phyloP scores from a whole-genome alignment of 192 early-diverging fungal species.

The Coemansia sp. region DNA sequence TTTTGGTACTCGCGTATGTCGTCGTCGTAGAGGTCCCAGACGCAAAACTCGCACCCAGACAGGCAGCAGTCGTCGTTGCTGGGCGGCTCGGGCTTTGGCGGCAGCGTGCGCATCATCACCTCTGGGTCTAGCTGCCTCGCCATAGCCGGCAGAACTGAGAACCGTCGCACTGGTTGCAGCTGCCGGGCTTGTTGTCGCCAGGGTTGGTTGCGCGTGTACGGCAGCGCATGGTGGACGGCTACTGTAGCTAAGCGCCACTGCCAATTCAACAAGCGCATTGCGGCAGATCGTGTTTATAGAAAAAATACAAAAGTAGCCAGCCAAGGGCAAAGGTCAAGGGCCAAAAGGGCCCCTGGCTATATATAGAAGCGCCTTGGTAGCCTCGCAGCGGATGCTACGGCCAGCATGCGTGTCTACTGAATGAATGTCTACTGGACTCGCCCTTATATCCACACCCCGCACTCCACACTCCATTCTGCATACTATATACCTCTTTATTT shows the following conservation, averaged over 20 bases:
- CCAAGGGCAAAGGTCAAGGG: too few species aligned
- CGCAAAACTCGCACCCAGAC: constrained; percentile 55
- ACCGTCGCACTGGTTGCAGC: background rate
- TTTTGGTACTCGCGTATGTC: constrained; percentile 54
- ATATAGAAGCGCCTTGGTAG: too few species aligned
- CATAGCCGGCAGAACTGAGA: background rate
- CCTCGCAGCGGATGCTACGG: too few species aligned
- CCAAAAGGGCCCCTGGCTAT: too few species aligned
- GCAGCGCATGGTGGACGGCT: background rate
- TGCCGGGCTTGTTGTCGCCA: constrained; percentile 1
- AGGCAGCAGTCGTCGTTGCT: constrained; percentile 45
- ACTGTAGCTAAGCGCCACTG: background rate
- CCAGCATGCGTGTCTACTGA: too few species aligned
- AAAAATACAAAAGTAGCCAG: background rate
- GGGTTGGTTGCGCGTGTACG: background rate
- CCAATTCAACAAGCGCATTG: constrained; percentile 5
- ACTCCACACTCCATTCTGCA: too few species aligned
- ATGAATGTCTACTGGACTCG: too few species aligned
- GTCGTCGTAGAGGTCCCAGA: constrained; percentile 57
- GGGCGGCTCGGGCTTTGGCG: constrained; percentile 55
- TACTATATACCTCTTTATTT: background rate
- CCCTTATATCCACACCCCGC: too few species aligned
- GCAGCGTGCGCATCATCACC: constrained; percentile 34
- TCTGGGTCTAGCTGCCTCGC: constrained; percentile 22
- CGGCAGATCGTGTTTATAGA: background rate